A percentile compares a stretch with the other conserved stretches of the same genome.
These are phyloP conservation scores for Barnettozyma pratensis DNA, from an alignment of 805 yeast species.

Conservation along the genomic window DNA sequence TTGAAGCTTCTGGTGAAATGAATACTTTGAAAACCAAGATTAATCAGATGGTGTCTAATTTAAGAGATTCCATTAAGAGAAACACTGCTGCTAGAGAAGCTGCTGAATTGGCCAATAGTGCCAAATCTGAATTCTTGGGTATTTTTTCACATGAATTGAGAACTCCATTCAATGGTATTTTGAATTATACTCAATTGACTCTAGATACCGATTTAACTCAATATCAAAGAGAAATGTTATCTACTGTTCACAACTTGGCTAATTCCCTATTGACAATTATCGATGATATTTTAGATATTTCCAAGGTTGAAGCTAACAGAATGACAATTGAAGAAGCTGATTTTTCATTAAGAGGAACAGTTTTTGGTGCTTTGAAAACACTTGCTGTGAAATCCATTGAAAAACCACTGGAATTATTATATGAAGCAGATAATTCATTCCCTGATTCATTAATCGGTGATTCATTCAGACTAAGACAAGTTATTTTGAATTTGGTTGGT, in stretches of 20 bases:
- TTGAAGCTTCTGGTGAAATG: constrained; percentile 92
- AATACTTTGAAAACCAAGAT: constrained; percentile 46
- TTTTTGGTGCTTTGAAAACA: constrained; percentile 85
- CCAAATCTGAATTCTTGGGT: constrained; percentile 86
- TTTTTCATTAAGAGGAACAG: constrained; percentile 79
- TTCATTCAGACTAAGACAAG: constrained; percentile 83
- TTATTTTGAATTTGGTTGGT: constrained; percentile 79
- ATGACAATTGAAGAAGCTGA: constrained; percentile 92
- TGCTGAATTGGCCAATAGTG: constrained; percentile 84
- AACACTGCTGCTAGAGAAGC: constrained; percentile 94
- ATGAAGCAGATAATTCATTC: constrained; percentile 80
- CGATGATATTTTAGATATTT: constrained; percentile 86
- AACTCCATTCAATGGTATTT: constrained; percentile 90
- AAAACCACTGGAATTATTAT: constrained; percentile 72
- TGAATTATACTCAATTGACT: constrained; percentile 89
- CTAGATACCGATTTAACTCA: constrained; percentile 86
- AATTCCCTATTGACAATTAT: constrained; percentile 81
- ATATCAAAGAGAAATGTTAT: constrained; percentile 86
- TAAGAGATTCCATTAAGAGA: constrained; percentile 85
- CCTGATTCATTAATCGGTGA: constrained; percentile 87
- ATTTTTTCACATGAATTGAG: constrained; percentile 86
- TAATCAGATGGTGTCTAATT: constrained; percentile 79
- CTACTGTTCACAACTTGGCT: constrained; percentile 84
- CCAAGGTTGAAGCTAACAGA: constrained; percentile 89
- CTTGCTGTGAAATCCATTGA: constrained; percentile 87